These are phyloP conservation scores for Phytophthora ramorum DNA, from an alignment of 352 stramenopile genomes.

Conservation along the genomic window DNA sequence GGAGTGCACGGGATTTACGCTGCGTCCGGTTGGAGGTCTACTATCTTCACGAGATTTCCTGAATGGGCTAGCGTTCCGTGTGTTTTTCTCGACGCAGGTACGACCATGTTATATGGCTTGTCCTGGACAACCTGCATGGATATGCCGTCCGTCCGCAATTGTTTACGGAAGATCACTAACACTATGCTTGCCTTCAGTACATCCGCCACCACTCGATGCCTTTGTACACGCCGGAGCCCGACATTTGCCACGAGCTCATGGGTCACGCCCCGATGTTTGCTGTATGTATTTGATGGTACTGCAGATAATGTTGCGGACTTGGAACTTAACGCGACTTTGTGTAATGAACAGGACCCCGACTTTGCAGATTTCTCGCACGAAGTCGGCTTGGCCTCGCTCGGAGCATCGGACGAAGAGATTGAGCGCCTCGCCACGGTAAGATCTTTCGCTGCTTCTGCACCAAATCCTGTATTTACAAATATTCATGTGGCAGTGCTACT, in stretches of 20 bases:
- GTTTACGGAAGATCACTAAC: slow-evolving; percentile 3
- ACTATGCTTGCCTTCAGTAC: slow-evolving; percentile 65
- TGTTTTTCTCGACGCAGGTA: slow-evolving; percentile 97
- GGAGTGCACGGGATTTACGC: slow-evolving; percentile 90
- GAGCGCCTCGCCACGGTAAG: slow-evolving; percentile 89
- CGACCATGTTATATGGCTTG: not conserved
- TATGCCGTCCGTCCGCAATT: too few relatives aligned
- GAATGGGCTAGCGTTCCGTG: slow-evolving; percentile 97
- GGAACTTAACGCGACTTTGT: not conserved
- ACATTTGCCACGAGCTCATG: slow-evolving; percentile 98
- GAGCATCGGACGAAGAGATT: slow-evolving; percentile 96
- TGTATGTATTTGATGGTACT: slow-evolving; percentile 32
- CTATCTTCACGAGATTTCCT: slow-evolving; percentile 98
- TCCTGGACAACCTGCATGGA: not conserved
- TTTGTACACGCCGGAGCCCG: slow-evolving; percentile 97
- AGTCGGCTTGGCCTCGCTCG: slow-evolving; percentile 96
- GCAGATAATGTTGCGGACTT: not conserved
- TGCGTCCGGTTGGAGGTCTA: slow-evolving; percentile 95
- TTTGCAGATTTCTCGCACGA: slow-evolving; percentile 98
- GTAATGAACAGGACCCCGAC: slow-evolving; percentile 86
- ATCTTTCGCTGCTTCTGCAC: not conserved
- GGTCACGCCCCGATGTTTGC: slow-evolving; percentile 98
- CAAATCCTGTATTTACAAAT: not conserved
- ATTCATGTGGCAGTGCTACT: slow-evolving; percentile 90
- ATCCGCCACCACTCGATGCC: slow-evolving; percentile 95